These are phyloP conservation scores for Peronospora belbahrii DNA, from an alignment of 352 stramenopile species.

Conservation along the genomic window DNA sequence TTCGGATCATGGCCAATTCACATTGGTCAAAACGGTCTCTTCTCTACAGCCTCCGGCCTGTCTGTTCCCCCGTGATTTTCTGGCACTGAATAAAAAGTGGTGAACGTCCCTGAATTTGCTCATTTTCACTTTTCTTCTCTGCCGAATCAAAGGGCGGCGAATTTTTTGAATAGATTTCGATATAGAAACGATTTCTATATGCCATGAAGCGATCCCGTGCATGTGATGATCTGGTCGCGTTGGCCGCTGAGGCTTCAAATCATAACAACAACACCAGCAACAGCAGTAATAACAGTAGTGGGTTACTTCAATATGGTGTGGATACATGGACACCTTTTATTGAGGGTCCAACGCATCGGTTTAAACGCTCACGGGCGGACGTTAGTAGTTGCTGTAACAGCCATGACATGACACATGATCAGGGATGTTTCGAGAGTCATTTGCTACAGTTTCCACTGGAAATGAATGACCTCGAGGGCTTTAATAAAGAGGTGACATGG, in stretches of 20 bases:
- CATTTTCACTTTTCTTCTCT: slow-evolving; percentile 27
- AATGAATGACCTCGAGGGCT: slow-evolving; percentile 12
- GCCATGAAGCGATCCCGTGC: slow-evolving; percentile 63
- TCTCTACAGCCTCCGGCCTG: not conserved
- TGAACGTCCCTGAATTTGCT: slow-evolving; percentile 12
- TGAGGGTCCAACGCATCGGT: slow-evolving; percentile 10
- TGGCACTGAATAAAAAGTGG: slow-evolving; percentile 7
- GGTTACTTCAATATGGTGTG: not conserved
- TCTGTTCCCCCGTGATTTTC: slow-evolving; percentile 2
- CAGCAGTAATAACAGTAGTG: too few relatives aligned
- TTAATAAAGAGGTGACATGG: slow-evolving; percentile 2
- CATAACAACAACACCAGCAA: too few relatives aligned
- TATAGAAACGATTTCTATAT: not conserved
- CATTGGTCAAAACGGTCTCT: not conserved
- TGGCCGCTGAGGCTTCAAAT: slow-evolving; percentile 25
- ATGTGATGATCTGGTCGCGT: slow-evolving; percentile 55
- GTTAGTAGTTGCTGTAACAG: slow-evolving; percentile 7
- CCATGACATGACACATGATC: slow-evolving; percentile 11
- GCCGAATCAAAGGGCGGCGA: slow-evolving; percentile 3
- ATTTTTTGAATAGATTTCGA: too few relatives aligned
- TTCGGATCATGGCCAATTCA: not conserved
- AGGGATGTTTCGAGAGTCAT: slow-evolving; percentile 8
- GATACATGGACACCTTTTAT: slow-evolving; percentile 10
- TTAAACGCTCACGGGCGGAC: slow-evolving; percentile 23
- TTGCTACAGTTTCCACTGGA: slow-evolving; percentile 21